A percentile compares a stretch with the other conserved stretches of the same genome.
Conservation (phyloP, 1,284 basidiomycete species). For the Abortiporus biennis region DNA sequence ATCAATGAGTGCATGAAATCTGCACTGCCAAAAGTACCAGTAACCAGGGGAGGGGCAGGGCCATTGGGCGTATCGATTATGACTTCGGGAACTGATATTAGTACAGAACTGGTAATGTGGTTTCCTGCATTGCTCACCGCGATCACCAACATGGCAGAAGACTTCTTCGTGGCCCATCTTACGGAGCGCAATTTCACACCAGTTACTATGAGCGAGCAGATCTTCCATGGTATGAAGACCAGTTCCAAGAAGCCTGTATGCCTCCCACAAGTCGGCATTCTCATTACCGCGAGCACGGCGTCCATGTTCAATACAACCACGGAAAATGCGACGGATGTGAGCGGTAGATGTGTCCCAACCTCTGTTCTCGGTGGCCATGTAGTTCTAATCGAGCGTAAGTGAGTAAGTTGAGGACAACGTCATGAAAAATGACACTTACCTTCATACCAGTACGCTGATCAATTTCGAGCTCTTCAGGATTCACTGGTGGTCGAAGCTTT, state of each 20-base stretch:
- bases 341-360: constrained; percentile 80
- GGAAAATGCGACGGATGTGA: constrained; percentile 64
- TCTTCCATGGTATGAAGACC: constrained; percentile 74
- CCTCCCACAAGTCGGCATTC: constrained; percentile 65
- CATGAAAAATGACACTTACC: constrained; percentile 30
- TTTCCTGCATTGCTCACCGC: constrained; percentile 34
- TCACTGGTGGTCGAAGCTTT: constrained; percentile 72
- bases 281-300: constrained; percentile 48
- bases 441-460: constrained; percentile 85
- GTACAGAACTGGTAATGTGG: neutral
- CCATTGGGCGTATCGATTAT: constrained; percentile 68
- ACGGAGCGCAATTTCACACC: constrained; percentile 68
- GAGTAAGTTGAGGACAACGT: neutral
- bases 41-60: constrained; percentile 71
- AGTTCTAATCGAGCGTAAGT: constrained; percentile 30
- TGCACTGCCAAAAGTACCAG: constrained; percentile 76
- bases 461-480: constrained; percentile 70
- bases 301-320: constrained; percentile 57
- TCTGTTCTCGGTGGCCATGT: constrained; percentile 56
- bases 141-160: constrained; percentile 83
- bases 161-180: constrained; percentile 72
- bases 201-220: constrained; percentile 78
- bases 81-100: constrained; percentile 22
- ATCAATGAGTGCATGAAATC: constrained; percentile 73
- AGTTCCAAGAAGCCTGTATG: constrained; percentile 63